Evolutionary conservation across 805 yeast species (phyloP), one percentile per base, ranked within the genome.

Genomic region (Sugiyamaella marilandica): DNA sequence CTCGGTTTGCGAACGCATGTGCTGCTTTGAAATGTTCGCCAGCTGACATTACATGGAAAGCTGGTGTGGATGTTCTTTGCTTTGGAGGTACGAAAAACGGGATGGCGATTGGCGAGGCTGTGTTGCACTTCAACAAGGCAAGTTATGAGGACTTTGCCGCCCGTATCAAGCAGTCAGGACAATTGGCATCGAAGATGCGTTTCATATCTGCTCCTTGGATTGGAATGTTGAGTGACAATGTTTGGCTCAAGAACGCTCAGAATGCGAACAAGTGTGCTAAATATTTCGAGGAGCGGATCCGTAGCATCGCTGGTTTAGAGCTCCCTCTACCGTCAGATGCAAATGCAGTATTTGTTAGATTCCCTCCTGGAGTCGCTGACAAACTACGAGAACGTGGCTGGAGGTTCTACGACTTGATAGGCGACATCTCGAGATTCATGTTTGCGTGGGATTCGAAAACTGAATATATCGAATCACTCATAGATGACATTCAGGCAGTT

Each of bases 11-110:
- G 9, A 47, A 47, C 35, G 50, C 50, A 4, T 21, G 31, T 47
- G 50, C 50, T 36, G 35, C 33, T 18, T 19, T 47, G 13, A 47
- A 47, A 3, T 47, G 50, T 16, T 34, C 26, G 16, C 41, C 50
- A 13, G 50, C 50, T 16, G 50, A 47, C 7, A 36, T 47, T 18
- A 34, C 50, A 5, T 47, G 50, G 50, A 47, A 47, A 47, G 50
- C 50, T 5, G 50, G 50, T 35, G 50, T 47, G 13, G 50, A 47
- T 13, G 45, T 47, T 24, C 34, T 47, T 8, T 47, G 50, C 24
- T 29, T 47, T 37, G 50, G 50, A 11, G 50, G 50, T 3, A 47
- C 41, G 10, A 47, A 47, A 19, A 47, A 47, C 18, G 50, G 50
- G 2, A 47, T 47, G 50, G 50, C 50, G 5, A 14, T 47, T 47